phyloP scores from a whole-genome alignment of 441 rosid genomes.

The Erodium moschatum region DNA sequence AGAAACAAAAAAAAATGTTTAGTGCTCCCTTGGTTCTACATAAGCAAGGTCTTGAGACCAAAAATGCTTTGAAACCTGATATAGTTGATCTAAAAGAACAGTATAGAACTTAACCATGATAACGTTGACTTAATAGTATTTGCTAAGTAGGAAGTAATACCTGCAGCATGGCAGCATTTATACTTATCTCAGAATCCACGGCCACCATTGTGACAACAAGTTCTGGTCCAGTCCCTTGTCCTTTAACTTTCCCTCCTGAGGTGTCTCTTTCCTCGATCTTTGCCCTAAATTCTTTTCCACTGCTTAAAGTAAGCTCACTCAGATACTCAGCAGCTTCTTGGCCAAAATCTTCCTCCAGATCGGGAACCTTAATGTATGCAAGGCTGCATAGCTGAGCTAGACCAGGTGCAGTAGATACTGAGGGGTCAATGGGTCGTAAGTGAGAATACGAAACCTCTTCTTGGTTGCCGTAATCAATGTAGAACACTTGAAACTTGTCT shows the following conservation, averaged over 20 bases:
- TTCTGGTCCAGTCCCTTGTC: constrained; percentile 84
- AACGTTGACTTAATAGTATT: too few relatives aligned
- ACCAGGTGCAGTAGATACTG: constrained; percentile 59
- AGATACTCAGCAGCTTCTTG: constrained; percentile 71
- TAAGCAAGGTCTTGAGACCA: too few relatives aligned
- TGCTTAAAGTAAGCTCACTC: constrained; percentile 46
- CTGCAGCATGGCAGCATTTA: constrained; percentile 85
- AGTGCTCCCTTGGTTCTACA: too few relatives aligned
- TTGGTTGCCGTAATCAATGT: constrained; percentile 91
- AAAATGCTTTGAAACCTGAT: too few relatives aligned
- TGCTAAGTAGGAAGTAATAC: constrained; percentile 25
- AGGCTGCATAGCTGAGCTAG: constrained; percentile 92
- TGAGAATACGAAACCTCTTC: constrained; percentile 64
- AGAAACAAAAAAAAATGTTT: too few relatives aligned
- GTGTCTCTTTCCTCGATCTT: constrained; percentile 55
- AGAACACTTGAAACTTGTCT: constrained; percentile 84
- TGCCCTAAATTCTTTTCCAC: constrained; percentile 62
- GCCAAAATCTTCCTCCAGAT: constrained; percentile 71
- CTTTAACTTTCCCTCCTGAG: constrained; percentile 45
- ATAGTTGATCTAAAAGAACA: too few relatives aligned
- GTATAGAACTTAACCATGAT: too few relatives aligned
- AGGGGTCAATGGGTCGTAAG: constrained; percentile 62
- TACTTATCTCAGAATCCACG: constrained; percentile 64
- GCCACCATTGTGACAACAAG: constrained; percentile 63
- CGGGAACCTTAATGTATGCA: constrained; percentile 80